Evolutionary conservation across 495 filamentous ascomycete species (phyloP), one percentile per base, ranked within the genome.

Genomic region (Aspergillus indologenus): DNA sequence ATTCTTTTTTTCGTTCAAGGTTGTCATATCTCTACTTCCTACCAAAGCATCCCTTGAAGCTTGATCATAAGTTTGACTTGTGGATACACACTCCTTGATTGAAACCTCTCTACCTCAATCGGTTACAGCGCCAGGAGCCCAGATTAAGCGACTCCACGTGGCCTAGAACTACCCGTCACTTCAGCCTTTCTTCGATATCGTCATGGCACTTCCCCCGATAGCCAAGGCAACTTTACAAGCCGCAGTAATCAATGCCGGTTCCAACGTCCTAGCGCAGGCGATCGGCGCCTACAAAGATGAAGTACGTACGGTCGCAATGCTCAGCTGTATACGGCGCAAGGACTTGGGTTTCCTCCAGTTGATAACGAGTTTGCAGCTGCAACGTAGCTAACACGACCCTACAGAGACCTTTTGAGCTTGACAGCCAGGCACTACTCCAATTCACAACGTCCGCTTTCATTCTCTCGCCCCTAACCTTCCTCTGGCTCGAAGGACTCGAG

Each of bases 181-280:
- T 40, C 34, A 40, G 34, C 34, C 34, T 15, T 40, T 40, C 34
- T 29, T 29, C 26, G 26, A 40, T 14, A 7, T 40, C 34, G 12
- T 54, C 21, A 75, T 71, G 69, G 55, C 62, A 9, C 26, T 71
- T 14, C 66, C 86, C 8, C 80, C 86, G 1, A 81, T 91, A 42
- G 74, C 86, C 19, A 79, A 67, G 19, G 83, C 85, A 17, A 90
- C 88, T 14, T 61, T 91, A 19, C 87, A 91, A 68, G 79, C 87
- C 0, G 79, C 81, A 14, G 53, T 89, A 51, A 81, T 96, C 23
- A 85, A 80, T 45, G 81, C 81, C 26, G 78, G 85, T 8, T 92
- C 90, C 23, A 93, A 92, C 65, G 62, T 94, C 44, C 64, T 96
- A 45, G 92, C 90, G 1, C 91, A 94, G 67, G 74, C 68, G 18